Conservation (phyloP, 257 asterid genomes). For the Plantago ovata region DNA sequence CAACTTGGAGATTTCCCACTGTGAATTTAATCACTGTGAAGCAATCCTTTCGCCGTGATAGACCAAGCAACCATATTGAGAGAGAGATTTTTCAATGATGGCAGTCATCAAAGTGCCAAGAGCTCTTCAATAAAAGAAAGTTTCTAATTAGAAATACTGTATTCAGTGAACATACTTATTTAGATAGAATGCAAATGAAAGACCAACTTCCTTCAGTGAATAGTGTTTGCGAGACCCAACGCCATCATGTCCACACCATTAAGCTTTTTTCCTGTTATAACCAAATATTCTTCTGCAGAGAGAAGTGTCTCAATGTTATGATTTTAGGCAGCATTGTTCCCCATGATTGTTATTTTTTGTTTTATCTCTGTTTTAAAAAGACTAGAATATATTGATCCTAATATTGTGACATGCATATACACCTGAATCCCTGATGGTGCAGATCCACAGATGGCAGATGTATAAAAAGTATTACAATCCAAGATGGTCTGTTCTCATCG, state of each 20-base stretch:
- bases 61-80: conserved; percentile 87
- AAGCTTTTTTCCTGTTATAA: conserved; percentile 88
- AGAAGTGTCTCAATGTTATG: conserved; percentile 5
- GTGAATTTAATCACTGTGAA: conserved; percentile 32
- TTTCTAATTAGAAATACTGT: conserved; percentile 44
- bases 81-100: conserved; percentile 77
- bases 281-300: conserved; percentile 87
- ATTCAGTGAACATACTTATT: conserved; percentile 11
- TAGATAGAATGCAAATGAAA: no score
- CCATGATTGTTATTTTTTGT: not conserved
- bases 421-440: no score
- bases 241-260: conserved; percentile 92
- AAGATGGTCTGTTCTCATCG: conserved; percentile 5
- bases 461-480: conserved; percentile 7
- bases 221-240: conserved; percentile 92
- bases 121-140: conserved; percentile 92
- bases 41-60: conserved; percentile 65
- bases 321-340: not conserved
- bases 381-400: no score
- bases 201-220: no score
- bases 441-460: conserved; percentile 12
- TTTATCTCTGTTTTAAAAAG: no score
- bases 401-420: no score
- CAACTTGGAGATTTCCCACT: conserved; percentile 76
- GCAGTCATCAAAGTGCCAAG: conserved; percentile 83